Base-by-base conservation (phyloP, 2,329 filamentous ascomycete species). In the Penicillium sp. region DNA sequence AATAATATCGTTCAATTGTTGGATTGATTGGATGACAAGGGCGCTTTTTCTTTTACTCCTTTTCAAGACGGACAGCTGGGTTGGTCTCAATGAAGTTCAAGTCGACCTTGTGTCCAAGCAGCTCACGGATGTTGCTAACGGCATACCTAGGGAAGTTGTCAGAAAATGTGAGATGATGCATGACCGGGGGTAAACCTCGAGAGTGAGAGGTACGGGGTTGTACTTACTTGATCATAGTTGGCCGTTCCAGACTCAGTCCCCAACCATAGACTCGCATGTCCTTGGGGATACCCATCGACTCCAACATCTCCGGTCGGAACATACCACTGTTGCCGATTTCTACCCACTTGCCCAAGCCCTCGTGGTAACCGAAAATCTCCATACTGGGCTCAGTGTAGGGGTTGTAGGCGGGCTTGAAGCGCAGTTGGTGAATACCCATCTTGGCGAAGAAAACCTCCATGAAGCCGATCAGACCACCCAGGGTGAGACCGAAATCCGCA, bases 261-360 rank as follows among this genome's bases (percentile, higher is more conserved):
- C 90, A 97, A 32, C 93, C 93, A 66, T 95, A 97, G 8, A 96
- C 90, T 54, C 87, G 78, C 82, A 97, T 83, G 63, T 95, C 87
- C 72, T 85, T 89, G 25, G 90, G 90, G 63, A 97, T 72, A 32
- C 91, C 91, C 90, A 96, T 95, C 4, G 90, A 78, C 72, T 95
- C 86, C 64, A 96, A 72, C 91, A 97, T 96, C 73, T 98, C 93
- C 1, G 93, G 90, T 57, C 93, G 80, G 83, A 98, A 98, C 90
- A 98, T 97, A 55, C 93, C 93, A 61, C 86, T 91, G 75, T 98
- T 97, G 51, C 93, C 93, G 66, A 97, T 97, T 75, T 97, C 93
- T 26, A 97, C 88, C 74, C 94, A 85, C 76, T 95, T 95, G 62
- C 82, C 82, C 43, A 96, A 75, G 3, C 90, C 91, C 63, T 85